Conservation (phyloP, 352 stramenopile genomes). For the Phytopythium ostracodes region DNA sequence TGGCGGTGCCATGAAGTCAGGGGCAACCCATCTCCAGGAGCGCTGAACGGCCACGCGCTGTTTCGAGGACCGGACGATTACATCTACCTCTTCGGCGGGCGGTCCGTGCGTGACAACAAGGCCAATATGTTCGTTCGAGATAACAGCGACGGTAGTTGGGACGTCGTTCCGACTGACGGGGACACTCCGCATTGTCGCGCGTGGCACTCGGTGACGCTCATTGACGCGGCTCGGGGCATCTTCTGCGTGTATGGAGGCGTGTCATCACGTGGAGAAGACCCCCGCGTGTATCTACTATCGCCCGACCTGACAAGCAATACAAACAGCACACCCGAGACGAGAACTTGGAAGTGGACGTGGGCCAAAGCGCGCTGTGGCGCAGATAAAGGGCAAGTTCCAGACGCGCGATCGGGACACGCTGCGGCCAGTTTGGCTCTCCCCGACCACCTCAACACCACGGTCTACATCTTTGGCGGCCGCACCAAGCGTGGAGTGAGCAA, state of each 20-base stretch:
- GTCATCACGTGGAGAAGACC: constrained; percentile 52
- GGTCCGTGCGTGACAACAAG: constrained; percentile 59
- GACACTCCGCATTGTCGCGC: constrained; percentile 35
- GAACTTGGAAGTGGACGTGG: constrained; percentile 15
- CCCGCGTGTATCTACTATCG: constrained; percentile 32
- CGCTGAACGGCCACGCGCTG: constrained; percentile 60
- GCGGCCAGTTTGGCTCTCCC: constrained; percentile 21
- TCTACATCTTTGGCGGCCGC: constrained; percentile 57
- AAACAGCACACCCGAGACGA: neutral
- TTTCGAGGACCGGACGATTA: constrained; percentile 21
- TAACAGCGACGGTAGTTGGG: constrained; percentile 45
- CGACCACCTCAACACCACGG: neutral
- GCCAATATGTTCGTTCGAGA: constrained; percentile 43
- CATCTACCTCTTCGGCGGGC: constrained; percentile 51
- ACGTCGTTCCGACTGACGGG: constrained; percentile 22
- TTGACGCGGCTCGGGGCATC: constrained; percentile 12
- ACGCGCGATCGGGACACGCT: constrained; percentile 47
- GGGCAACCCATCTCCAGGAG: constrained; percentile 62
- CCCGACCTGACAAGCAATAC: constrained; percentile 7
- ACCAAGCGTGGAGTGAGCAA: constrained; percentile 60
- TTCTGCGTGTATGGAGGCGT: constrained; percentile 59
- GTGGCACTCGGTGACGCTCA: constrained; percentile 45
- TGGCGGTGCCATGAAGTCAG: constrained; percentile 41
- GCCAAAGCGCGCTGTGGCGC: constrained; percentile 13
- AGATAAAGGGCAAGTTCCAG: constrained; percentile 15